Evolutionary conservation across 371 early-diverging fungal species (phyloP), one percentile per base, ranked within the genome.

Genomic region (Chytridium lagenaria): DNA sequence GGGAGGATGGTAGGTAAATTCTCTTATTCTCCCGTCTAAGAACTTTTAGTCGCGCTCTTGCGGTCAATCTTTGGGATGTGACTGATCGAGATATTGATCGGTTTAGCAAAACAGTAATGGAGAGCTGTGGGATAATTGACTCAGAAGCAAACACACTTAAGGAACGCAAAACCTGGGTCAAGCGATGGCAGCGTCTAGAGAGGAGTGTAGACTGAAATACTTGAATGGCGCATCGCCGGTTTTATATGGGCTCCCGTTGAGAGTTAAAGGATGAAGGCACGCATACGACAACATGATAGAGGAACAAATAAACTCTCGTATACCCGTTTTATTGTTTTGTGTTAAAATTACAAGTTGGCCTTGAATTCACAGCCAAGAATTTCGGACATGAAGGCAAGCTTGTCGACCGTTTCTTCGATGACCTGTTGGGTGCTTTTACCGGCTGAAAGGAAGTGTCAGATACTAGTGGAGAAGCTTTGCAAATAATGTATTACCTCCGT

Each of bases 11-110:
- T 61, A 34, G 34, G 19, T 33, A 61, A 61, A 23, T 7, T 31
- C 38, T 40, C 7, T 40, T 37, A 31, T 70, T 40, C 39, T 19
- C 63, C n/a, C n/a, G n/a, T n/a, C n/a, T n/a, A n/a, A n/a, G n/a
- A n/a, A n/a, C n/a, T n/a, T n/a, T n/a, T 63, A 91, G 95, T 71
- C 94, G 93, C 5, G 88, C 94, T 0, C 84, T 98, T 0, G 90
- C 98, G 0, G 99, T 94, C 30, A 97, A 96, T 73, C 85, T 99
- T 22, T 99, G 98, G 98, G 99, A 99, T 84, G 97, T 99, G 5
- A 99, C 99, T 0, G 99, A 99, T 81, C 88, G 90, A 78, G 99
- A 99, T 78, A 91, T 99, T 51, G 99, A 99, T 77, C 83, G 89
- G 23, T 90, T 94, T 67, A 90, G 92, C 16, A 84, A 85, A 34